phyloP scores from a whole-genome alignment of 2,329 filamentous ascomycete genomes.

The Zymoseptoria tritici region DNA sequence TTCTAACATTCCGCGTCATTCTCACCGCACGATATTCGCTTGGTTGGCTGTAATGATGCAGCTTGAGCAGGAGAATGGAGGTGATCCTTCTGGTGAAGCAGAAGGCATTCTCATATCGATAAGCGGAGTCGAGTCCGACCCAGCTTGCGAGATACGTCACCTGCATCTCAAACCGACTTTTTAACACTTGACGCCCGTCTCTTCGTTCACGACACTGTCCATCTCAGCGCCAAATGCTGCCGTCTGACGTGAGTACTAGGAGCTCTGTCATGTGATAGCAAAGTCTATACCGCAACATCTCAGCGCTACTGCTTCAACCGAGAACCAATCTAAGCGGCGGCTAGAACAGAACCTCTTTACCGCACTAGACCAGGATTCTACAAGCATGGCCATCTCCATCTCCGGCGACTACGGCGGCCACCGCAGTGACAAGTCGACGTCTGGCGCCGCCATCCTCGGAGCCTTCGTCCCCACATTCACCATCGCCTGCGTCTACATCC shows the following conservation, averaged over 20 bases:
- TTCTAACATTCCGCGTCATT: no score
- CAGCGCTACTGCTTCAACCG: neutral
- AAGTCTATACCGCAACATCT: neutral
- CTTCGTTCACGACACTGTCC: neutral
- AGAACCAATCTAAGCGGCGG: neutral
- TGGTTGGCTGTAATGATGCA: no score
- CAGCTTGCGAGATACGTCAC: neutral
- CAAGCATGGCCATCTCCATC: conserved; percentile 9
- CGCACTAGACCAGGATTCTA: neutral
- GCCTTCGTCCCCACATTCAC: conserved; percentile 28
- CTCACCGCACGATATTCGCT: no score
- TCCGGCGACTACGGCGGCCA: conserved; percentile 20
- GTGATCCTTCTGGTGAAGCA: no score
- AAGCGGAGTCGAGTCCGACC: neutral
- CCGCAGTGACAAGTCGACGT: conserved; percentile 21
- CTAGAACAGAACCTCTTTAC: neutral
- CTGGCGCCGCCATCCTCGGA: conserved; percentile 25
- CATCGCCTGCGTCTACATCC: conserved; percentile 24
- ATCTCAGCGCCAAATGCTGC: neutral
- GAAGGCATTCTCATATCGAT: neutral
- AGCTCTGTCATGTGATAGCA: neutral
- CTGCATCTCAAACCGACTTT: neutral
- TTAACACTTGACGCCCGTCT: neutral
- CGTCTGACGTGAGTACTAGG: neutral
- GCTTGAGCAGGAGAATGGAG: no score